These are phyloP conservation scores for Phytophthora sojae DNA, from an alignment of 352 stramenopile genomes.

Conservation along the genomic window DNA sequence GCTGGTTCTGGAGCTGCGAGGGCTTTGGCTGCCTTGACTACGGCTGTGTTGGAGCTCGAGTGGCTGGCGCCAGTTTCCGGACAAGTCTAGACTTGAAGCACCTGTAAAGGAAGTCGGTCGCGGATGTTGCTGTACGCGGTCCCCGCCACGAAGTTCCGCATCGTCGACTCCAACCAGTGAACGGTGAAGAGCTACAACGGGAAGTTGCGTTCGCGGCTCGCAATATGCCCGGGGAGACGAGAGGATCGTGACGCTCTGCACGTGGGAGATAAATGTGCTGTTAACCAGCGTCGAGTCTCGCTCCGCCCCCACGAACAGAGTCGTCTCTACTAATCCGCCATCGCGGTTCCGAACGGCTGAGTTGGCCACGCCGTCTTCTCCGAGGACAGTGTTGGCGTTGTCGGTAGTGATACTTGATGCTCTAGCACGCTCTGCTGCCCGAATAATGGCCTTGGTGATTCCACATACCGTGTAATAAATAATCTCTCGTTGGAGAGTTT, in stretches of 20 bases:
- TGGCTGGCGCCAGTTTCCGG: conserved; percentile 23
- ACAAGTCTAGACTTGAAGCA: conserved; percentile 15
- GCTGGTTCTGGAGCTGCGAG: conserved; percentile 7
- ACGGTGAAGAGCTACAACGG: conserved; percentile 2
- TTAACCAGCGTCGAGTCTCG: conserved; percentile 57
- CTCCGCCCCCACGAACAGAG: conserved; percentile 63
- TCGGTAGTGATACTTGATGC: conserved; percentile 28
- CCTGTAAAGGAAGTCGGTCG: conserved; percentile 35
- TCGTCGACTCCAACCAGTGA: conserved; percentile 25
- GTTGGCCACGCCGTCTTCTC: conserved; percentile 42
- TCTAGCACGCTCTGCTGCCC: conserved; percentile 48
- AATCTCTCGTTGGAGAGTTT: conserved; percentile 82
- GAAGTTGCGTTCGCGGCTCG: conserved; percentile 21
- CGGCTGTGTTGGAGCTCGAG: conserved; percentile 30
- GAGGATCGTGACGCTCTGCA: conserved; percentile 49
- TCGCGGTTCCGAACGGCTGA: conserved; percentile 16
- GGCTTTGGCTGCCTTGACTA: conserved; percentile 28
- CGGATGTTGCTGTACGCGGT: neutral
- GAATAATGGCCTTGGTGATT: conserved; percentile 79
- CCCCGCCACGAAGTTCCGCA: neutral
- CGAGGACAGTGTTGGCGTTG: conserved; percentile 5
- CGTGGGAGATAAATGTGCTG: conserved; percentile 55
- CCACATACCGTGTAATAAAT: conserved; percentile 87
- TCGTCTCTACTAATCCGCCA: conserved; percentile 33
- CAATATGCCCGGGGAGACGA: conserved; percentile 66